Percentiles rank a stretch among this genome's conserved stretches.
Conservation (phyloP, 352 stramenopile species). For the Pythium brachiatum region DNA sequence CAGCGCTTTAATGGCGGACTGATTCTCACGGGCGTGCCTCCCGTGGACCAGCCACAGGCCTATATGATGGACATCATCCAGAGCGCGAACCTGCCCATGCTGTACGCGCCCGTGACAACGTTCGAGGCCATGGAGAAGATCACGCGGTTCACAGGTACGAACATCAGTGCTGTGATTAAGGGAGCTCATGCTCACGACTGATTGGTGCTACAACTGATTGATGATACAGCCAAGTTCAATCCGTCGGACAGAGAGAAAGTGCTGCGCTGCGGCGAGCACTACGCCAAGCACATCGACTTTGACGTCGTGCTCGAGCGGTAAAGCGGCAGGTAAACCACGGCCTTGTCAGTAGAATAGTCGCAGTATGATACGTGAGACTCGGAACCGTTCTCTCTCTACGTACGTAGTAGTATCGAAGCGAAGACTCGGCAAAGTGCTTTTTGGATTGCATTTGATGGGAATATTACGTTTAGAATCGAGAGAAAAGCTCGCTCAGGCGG, state of each 20-base stretch:
- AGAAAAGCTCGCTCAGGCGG: no score
- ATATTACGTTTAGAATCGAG: background rate
- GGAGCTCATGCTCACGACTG: background rate
- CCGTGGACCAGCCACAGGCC: constrained; percentile 66
- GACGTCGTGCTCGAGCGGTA: constrained; percentile 61
- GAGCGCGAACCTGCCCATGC: constrained; percentile 52
- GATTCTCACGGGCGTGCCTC: constrained; percentile 84
- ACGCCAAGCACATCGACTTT: constrained; percentile 82
- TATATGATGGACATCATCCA: constrained; percentile 80
- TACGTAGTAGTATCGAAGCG: no score
- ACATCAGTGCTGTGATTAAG: background rate
- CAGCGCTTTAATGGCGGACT: constrained; percentile 77
- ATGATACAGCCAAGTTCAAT: constrained; percentile 79
- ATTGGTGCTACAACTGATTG: no score
- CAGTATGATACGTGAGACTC: no score
- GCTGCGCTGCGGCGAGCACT: constrained; percentile 79
- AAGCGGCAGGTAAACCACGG: background rate
- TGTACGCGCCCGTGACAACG: constrained; percentile 78
- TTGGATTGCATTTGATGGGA: no score
- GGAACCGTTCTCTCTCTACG: no score
- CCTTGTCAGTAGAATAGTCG: background rate
- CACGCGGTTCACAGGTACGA: constrained; percentile 69
- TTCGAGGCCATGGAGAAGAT: constrained; percentile 84
- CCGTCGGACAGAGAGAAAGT: constrained; percentile 80
- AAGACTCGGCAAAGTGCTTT: no score